Base-by-base conservation (phyloP, 331 rosid species). In the Acacia pycnantha region DNA sequence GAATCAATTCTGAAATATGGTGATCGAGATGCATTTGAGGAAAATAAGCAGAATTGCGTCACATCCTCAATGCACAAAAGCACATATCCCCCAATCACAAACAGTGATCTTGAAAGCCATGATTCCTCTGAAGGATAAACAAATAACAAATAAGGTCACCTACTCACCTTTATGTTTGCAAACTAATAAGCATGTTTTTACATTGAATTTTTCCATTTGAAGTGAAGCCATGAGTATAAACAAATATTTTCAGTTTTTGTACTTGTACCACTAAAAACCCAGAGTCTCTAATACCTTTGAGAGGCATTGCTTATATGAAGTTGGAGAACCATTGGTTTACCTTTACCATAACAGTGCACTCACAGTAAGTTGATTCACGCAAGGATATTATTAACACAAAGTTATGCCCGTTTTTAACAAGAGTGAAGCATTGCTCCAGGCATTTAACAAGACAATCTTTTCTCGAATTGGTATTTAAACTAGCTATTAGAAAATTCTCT, bases 101-200 rank as follows among this genome's bases (percentile, higher is more conserved):
- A 94, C 70, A 92, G 72, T 9, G 99, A 96, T 89, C 99, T 92
- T 68, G 95, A 81, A 70, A 79, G 83, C 99, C 97, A 91, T 54
- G 82, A 78, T 83, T 84, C 90, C 79, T 84, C 99, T 94, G 93
- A 29, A 48, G 79, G 88, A 47, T 79, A 14, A 79, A 31, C 40
- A 29, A 14, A 6, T 4, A 64, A 62, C 65, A 80, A 85, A 40
- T 43, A 65, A 21, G 35, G 35, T 59, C 33, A 59, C 33, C 66
- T 59, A 59, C 27, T 74, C 48, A 65, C 16, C 21, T 51, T 62
- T 62, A 68, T 16, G 64, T 35, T 62, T 84, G 84, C 46, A 70
- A 74, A 79, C 31, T 53, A 79, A 68, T 40, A 77, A 77, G 47
- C 41, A 80, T 33, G 76, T 19, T 10, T 27, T 59, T 4, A 50